Base-by-base conservation (phyloP, 805 yeast genomes). In the Nakazawaea siamensis region DNA sequence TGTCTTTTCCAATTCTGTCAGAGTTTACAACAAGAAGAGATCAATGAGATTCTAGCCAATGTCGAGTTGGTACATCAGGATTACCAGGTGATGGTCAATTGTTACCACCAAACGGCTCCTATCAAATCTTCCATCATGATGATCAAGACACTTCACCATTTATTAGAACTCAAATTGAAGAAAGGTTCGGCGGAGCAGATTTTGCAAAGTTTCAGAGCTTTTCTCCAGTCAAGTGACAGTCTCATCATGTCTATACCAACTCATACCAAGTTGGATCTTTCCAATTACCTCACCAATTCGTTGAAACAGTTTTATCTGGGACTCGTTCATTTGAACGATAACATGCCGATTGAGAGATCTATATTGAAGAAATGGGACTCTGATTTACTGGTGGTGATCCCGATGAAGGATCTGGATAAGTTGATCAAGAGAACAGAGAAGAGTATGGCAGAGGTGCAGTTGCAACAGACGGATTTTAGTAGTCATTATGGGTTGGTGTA, bases 301-400 rank as follows among this genome's bases (percentile, higher is more conserved):
- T 17, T 28, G 24, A 34, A 34, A 18, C 37, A 34, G 28, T 34
- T 34, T 24, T 29, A 34, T 24, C 13, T 28, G 5, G 37, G 28
- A 15, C 21, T 33, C 5, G 20, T 33, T 31, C 11, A 14, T 3
- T 27, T 27, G 18, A 11, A 12, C 3, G 4, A n/a, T n/a, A n/a
- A 21, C 2, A 16, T 23, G n/a, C 3, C 4, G 6, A 15, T 6
- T 2, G 37, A 34, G 16, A 4, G 5, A 10, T 2, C 17, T 5
- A 5, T 34, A 3, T 7, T 34, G 4, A 13, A 6, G 4, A 15
- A 8, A 4, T 34, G 11, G 11, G 15, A 28, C 8, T 15, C 29
- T 10, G 29, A 34, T 23, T 6, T 34, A 12, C 33, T 32, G 4
- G 29, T 28, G 15, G 17, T 28, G 5, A 12, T 25, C 4, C 23